Base-by-base conservation (phyloP, 176 grass and related monocot species). In the Miscanthus lutarioriparius region DNA sequence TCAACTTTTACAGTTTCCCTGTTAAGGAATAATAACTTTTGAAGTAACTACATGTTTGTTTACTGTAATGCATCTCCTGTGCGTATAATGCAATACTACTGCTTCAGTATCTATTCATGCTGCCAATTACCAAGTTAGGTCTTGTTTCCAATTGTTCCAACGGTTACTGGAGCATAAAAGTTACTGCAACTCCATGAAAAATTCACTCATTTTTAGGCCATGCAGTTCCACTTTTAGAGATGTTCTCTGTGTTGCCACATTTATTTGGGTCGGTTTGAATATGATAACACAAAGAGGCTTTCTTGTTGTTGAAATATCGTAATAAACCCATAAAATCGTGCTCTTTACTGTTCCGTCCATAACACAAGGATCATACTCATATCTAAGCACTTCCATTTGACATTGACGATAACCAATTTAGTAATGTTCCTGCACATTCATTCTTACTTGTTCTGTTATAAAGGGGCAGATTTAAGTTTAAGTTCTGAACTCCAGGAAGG, bases 21-120 rank as follows among this genome's bases (percentile, higher is more conserved):
- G 56, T 69, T 80, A 67, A 73, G 15, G 22, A 90, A 67, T 64
- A 78, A 59, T 51, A 82, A 40, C 12, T 78, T 79, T 45, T 79
- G 64, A 82, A 82, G 44, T 12, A 88, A 40, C 33, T 41, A 7
- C 22, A 28, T 58, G 38, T 88, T 17, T 48, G 72, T 83, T 87
- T 64, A 12, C 38, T n/a, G 8, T 67, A 26, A 54, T 70, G 72
- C 81, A 22, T 67, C 36, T 66, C 27, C 45, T 14, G 45, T 25
- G 37, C 47, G 39, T 67, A 79, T 84, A 49, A 70, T 76, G 28
- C 32, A 43, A 36, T 68, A 40, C 53, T 68, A 40, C 53, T 81
- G 61, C 78, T 62, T 85, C 28, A 39, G 61, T 67, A 49, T 73
- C 9, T 64, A 54, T 26, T 35, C 43, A 33, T 66, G 25, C 23